Conservation (phyloP, 371 early-diverging fungal species). For the Mortierella sp. region DNA sequence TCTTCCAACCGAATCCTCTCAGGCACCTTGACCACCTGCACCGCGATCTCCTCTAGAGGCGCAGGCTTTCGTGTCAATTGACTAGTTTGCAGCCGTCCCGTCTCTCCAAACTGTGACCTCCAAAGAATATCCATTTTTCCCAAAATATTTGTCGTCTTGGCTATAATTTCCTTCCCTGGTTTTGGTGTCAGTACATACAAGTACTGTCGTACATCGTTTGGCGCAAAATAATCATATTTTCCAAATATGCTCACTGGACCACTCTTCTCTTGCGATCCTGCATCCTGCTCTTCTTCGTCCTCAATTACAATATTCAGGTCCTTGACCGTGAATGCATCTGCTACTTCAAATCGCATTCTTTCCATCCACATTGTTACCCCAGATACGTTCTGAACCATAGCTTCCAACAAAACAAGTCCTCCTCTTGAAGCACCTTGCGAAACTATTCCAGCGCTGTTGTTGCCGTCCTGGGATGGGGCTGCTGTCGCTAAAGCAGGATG, state of each 20-base stretch:
- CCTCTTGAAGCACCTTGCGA: conserved; percentile 57
- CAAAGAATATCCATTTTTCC: conserved; percentile 96
- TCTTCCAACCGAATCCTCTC: conserved; percentile 66
- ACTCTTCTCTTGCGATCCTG: neutral
- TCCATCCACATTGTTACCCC: conserved; percentile 88
- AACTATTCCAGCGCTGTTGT: conserved; percentile 20
- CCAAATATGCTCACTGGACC: conserved; percentile 68
- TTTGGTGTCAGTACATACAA: conserved; percentile 86
- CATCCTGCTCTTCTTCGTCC: conserved; percentile 11
- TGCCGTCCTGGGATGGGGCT: conserved; percentile 15
- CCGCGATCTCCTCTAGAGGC: conserved; percentile 79
- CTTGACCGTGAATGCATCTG: conserved; percentile 73
- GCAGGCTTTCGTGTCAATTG: conserved; percentile 90
- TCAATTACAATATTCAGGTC: conserved; percentile 73
- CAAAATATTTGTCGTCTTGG: conserved; percentile 82
- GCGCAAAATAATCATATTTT: conserved; percentile 66
- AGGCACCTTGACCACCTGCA: conserved; percentile 70
- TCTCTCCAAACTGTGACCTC: conserved; percentile 89
- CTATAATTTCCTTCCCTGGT: conserved; percentile 67
- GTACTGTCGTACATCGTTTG: conserved; percentile 91
- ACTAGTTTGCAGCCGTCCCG: conserved; percentile 94
- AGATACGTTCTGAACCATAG: conserved; percentile 92
- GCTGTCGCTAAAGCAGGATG: conserved; percentile 48
- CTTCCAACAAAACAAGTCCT: conserved; percentile 89
- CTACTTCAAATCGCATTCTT: conserved; percentile 87